Base-by-base conservation (phyloP, 345 rosid genomes). In the Boechera divaricarpa region DNA sequence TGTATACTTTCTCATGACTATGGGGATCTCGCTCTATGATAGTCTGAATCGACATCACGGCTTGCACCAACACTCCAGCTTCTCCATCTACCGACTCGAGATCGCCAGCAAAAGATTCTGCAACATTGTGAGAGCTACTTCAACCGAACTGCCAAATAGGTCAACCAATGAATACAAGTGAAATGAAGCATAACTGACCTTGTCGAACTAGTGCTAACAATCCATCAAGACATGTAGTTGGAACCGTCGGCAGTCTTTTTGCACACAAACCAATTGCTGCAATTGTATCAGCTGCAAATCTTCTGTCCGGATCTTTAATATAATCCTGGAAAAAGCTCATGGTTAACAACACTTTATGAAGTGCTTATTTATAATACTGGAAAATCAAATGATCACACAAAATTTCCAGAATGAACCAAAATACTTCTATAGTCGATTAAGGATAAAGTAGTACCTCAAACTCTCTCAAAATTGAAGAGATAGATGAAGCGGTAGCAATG, bases 251-350 rank as follows among this genome's bases (percentile, higher is more conserved):
- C 81, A 92, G 86, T 74, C 83, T 76, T 79, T 78, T 86, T 15
- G 91, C 94, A 72, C 97, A 92, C 70, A 87, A 80, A 82, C 99
- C 99, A 76, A 91, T 87, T 10, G 93, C 97, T 79, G 92, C 87
- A 81, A 92, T 84, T 74, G 98, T 80, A 70, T 86, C 94, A 6
- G 96, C 97, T 70, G 99, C 94, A 84, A 95, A 88, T 80, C 81
- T 86, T 86, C 96, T 81, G 85, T 92, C 96, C 70, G 97, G 96
- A 83, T 91, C 96, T 82, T 87, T 86, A 38, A 91, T 81, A 83
- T 95, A 92, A 84, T 95, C 98, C 99, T 95, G 83, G 70, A 57
- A 74, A 82, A 67, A 72, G 35, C 41, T 44, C 65, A 36, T 6
- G 1, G n/a, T 52, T 60, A n/a, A 31, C 31, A 73, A 41, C 16